Evolutionary conservation across 2,329 filamentous ascomycete species (phyloP).

Genomic region (Neofusicoccum umdonicola): DNA sequence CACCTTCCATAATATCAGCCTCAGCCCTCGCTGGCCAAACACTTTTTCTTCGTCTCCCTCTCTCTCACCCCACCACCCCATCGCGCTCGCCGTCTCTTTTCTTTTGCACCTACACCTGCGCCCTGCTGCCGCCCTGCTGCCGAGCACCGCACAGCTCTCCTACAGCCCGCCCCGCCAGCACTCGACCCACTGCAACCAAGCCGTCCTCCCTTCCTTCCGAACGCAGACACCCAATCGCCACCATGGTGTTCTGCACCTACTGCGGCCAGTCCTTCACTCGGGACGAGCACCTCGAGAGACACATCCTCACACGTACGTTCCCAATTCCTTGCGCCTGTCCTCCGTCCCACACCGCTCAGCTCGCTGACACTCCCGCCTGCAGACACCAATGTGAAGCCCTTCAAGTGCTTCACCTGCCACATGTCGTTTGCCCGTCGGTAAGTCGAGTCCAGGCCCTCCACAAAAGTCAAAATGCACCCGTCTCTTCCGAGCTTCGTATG

Average conservation of each 20-base stretch:
- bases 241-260: conserved; percentile 55
- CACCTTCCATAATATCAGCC: conserved; percentile 17
- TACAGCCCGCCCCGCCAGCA: not conserved
- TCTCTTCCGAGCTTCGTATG: not conserved
- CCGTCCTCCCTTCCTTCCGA: not conserved
- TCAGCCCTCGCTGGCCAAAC: conserved; percentile 5
- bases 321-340: not conserved
- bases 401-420: conserved; percentile 55
- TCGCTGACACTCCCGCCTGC: conserved; percentile 20
- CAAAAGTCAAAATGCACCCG: too few relatives aligned
- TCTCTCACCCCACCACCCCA: not conserved
- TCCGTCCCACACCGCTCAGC: not conserved
- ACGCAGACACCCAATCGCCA: conserved; percentile 20
- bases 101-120: not conserved
- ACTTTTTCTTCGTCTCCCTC: not conserved
- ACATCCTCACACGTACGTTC: conserved; percentile 51
- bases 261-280: conserved; percentile 54
- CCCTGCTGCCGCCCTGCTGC: not conserved
- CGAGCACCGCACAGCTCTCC: not conserved
- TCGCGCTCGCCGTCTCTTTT: not conserved
- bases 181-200: not conserved
- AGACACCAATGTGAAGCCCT: conserved; percentile 57
- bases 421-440: conserved; percentile 55
- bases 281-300: conserved; percentile 53
- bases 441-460: conserved; percentile 21